Conservation (phyloP, 208 protist species). For the Wallacemonas sp. region DNA sequence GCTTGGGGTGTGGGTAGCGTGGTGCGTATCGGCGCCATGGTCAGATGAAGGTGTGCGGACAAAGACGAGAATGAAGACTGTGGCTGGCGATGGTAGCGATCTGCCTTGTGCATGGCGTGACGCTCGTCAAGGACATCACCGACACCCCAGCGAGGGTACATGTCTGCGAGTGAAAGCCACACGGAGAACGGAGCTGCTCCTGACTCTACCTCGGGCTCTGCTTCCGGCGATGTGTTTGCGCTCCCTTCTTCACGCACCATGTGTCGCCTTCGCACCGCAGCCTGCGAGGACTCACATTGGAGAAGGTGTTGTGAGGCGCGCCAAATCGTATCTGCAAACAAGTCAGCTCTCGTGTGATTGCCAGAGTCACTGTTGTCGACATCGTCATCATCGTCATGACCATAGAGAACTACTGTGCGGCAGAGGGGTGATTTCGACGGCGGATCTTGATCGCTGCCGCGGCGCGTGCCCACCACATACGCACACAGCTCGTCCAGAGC, state of each 20-base stretch:
- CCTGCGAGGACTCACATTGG: neutral
- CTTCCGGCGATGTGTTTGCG: no score
- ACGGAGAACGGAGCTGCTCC: neutral
- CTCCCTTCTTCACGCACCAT: no score
- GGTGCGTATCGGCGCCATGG: neutral
- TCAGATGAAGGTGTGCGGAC: neutral
- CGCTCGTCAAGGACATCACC: constrained; percentile 28
- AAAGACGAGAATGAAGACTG: neutral
- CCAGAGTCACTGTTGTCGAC: neutral
- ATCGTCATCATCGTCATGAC: neutral
- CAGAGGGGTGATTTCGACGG: neutral
- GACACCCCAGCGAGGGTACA: constrained; percentile 32
- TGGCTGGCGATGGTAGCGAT: neutral
- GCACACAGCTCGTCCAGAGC: constrained; percentile 29
- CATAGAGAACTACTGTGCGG: neutral
- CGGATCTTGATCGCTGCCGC: no score
- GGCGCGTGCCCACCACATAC: no score
- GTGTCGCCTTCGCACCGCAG: no score
- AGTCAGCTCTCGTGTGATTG: neutral
- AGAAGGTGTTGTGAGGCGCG: neutral
- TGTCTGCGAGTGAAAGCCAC: constrained; percentile 31
- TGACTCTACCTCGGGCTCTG: no score
- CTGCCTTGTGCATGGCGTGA: constrained; percentile 12
- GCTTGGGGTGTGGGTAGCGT: neutral
- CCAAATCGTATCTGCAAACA: neutral